Evolutionary conservation across 345 rosid genomes (phyloP).

Genomic region (Psidium friedrichsthalianum): DNA sequence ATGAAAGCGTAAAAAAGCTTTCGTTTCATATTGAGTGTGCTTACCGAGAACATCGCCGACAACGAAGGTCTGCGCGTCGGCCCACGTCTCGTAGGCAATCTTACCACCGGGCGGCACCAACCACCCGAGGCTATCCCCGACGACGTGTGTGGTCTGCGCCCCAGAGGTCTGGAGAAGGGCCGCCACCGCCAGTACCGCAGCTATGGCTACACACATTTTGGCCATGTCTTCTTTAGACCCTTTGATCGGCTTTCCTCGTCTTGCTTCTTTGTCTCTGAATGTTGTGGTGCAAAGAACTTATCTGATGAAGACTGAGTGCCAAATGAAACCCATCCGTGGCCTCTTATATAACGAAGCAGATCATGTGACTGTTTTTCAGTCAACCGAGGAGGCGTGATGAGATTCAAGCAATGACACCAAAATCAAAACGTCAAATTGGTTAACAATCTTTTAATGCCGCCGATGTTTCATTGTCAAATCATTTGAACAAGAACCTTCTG

Average conservation of each 20-base stretch:
- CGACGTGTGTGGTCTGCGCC: constrained; percentile 3
- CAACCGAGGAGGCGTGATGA: not conserved
- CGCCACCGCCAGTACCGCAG: no score
- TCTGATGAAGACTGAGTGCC: not conserved
- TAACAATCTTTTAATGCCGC: not conserved
- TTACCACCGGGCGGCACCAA: constrained; percentile 10
- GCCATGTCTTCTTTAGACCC: no score
- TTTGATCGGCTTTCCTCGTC: not conserved
- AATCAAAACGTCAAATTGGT: not conserved
- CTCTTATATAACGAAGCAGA: not conserved
- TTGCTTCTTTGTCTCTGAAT: not conserved
- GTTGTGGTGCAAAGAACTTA: not conserved
- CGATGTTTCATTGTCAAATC: not conserved
- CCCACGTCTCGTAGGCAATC: constrained; percentile 27
- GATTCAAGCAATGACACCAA: not conserved
- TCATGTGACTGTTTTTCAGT: not conserved
- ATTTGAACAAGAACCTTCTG: no score
- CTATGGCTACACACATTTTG: no score
- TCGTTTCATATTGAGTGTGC: no score
- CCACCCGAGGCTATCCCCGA: constrained; percentile 38
- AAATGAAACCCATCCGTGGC: not conserved
- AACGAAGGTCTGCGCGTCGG: constrained; percentile 2
- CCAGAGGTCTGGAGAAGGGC: no score
- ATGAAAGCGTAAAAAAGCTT: no score
- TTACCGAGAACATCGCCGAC: no score